A percentile compares a stretch with the other conserved stretches of the same genome.
These are phyloP conservation scores for Solanum bulbocastanum DNA, from an alignment of 257 asterid genomes.

Conservation along the genomic window DNA sequence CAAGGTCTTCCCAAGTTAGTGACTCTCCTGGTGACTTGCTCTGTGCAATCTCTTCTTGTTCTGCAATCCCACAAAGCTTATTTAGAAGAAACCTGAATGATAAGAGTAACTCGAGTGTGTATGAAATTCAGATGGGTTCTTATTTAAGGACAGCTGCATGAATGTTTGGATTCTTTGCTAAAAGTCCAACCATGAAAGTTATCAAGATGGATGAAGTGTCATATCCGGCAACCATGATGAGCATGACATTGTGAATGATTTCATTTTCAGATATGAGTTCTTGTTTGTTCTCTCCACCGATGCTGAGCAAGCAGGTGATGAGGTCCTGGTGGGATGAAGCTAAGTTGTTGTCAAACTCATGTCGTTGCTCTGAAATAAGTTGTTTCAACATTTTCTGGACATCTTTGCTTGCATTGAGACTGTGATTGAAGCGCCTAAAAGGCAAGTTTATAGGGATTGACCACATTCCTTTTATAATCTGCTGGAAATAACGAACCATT, in stretches of 20 bases:
- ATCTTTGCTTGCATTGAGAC: slow-evolving; percentile 52
- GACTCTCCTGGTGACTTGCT: slow-evolving; percentile 20
- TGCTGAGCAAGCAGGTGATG: slow-evolving; percentile 52
- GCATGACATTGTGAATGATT: slow-evolving; percentile 46
- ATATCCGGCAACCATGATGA: slow-evolving; percentile 58
- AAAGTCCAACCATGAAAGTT: slow-evolving; percentile 36
- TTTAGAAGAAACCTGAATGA: neutral
- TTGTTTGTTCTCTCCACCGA: slow-evolving; percentile 21
- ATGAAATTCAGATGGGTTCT: neutral
- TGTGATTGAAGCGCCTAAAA: slow-evolving; percentile 46
- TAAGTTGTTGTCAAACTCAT: slow-evolving; percentile 21
- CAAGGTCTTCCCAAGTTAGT: slow-evolving; percentile 64
- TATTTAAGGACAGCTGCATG: slow-evolving; percentile 41
- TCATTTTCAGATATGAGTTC: slow-evolving; percentile 43
- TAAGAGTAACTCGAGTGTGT: neutral
- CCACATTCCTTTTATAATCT: slow-evolving; percentile 59
- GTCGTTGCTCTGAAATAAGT: slow-evolving; percentile 35
- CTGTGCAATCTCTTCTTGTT: slow-evolving; percentile 49
- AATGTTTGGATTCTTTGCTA: slow-evolving; percentile 35
- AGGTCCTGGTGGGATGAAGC: slow-evolving; percentile 51
- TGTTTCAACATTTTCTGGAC: slow-evolving; percentile 35
- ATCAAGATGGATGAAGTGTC: slow-evolving; percentile 54
- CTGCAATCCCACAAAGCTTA: slow-evolving; percentile 9
- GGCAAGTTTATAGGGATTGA: slow-evolving; percentile 56
- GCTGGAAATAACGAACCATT: slow-evolving; percentile 23